Evolutionary conservation across 108 stramenopile species (phyloP).

Genomic region (Stephanodiscus triporus): DNA sequence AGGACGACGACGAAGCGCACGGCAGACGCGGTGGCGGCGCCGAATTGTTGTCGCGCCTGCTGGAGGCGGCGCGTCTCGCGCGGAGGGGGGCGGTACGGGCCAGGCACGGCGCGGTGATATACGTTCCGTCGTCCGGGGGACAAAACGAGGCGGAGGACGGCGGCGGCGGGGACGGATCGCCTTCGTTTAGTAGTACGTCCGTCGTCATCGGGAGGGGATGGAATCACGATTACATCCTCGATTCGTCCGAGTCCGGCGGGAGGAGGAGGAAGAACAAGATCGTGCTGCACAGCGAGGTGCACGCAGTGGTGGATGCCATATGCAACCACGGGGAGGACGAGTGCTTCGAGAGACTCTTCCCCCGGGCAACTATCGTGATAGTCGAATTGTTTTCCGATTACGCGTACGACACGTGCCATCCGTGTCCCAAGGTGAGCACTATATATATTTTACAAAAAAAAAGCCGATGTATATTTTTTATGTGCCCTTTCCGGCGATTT

Average conservation of each 20-base stretch:
- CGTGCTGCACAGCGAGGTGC: slow-evolving; percentile 36
- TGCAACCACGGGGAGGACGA: slow-evolving; percentile 34
- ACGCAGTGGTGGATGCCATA: slow-evolving; percentile 40
- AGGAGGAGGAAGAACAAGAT: slow-evolving; percentile 42
- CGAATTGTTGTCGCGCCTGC: not conserved
- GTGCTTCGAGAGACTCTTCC: slow-evolving; percentile 36
- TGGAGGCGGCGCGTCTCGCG: slow-evolving; percentile 43
- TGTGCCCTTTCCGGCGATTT: too few species aligned
- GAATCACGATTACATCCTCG: slow-evolving; percentile 35
- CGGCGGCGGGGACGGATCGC: not conserved
- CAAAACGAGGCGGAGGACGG: not conserved
- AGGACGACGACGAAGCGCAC: not conserved
- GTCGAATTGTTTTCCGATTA: slow-evolving; percentile 35
- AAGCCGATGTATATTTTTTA: too few species aligned
- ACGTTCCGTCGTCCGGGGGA: not conserved
- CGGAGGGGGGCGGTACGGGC: slow-evolving; percentile 37
- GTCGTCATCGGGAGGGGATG: slow-evolving; percentile 40
- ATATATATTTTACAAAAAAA: too few species aligned
- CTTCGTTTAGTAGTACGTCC: too few species aligned
- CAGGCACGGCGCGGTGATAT: slow-evolving; percentile 43
- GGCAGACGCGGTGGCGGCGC: not conserved
- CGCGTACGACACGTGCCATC: slow-evolving; percentile 43
- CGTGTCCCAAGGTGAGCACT: slow-evolving; percentile 48
- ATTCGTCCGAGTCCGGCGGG: slow-evolving; percentile 8
- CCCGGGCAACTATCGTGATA: slow-evolving; percentile 36